Conservation (phyloP, 2,329 filamentous ascomycete genomes). For the Beauveria australis region DNA sequence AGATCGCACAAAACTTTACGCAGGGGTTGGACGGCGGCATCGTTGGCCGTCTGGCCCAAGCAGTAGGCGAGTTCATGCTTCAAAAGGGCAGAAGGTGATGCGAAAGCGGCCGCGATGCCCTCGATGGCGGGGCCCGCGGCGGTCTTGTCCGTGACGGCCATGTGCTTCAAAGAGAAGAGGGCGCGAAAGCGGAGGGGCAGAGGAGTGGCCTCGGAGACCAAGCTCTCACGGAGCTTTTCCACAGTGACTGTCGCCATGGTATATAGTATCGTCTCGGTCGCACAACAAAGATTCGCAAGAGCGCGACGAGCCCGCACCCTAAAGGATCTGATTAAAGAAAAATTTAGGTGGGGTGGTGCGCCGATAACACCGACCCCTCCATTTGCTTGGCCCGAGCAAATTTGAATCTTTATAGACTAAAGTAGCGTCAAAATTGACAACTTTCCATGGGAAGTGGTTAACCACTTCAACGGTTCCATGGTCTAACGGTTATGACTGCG, state of each 20-base stretch:
- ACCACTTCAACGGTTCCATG: conserved; percentile 25
- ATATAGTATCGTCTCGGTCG: conserved; percentile 7
- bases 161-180: conserved; percentile 93
- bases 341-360: conserved; percentile 15
- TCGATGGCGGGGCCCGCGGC: conserved; percentile 47
- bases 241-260: conserved; percentile 38
- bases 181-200: conserved; percentile 89
- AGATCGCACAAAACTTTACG: conserved; percentile 66
- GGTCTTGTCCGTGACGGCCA: conserved; percentile 66
- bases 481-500: conserved; percentile 31
- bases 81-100: conserved; percentile 76
- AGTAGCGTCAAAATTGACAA: neutral
- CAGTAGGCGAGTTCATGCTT: conserved; percentile 98
- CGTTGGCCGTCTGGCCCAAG: conserved; percentile 79
- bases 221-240: conserved; percentile 59
- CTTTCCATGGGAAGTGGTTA: conserved; percentile 19
- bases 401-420: neutral
- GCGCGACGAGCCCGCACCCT: conserved; percentile 1
- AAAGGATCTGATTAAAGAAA: conserved; percentile 12
- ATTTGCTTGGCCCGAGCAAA: neutral
- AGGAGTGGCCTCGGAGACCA: conserved; percentile 71
- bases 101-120: conserved; percentile 82
- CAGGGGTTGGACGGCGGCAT: conserved; percentile 64
- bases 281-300: neutral
- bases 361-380: conserved; percentile 15